Conservation (phyloP, 2,329 filamentous ascomycete species). For the Botrytis fabae region DNA sequence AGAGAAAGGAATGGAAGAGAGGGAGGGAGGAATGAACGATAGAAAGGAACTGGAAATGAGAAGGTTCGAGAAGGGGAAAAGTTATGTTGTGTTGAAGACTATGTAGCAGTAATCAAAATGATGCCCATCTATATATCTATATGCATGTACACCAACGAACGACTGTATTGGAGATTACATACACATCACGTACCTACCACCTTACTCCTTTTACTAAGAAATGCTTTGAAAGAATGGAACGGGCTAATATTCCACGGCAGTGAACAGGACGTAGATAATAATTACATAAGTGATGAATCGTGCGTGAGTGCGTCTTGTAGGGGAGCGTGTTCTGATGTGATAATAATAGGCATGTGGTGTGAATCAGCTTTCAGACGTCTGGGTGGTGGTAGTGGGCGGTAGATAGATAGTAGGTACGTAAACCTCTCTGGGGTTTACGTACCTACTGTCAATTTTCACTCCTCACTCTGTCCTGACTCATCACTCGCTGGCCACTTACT, state of each 20-base stretch:
- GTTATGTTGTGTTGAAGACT: not conserved
- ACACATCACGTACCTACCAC: not conserved
- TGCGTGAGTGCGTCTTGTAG: not conserved
- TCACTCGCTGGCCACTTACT: not conserved
- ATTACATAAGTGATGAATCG: not conserved
- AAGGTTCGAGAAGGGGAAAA: not conserved
- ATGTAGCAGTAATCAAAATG: not conserved
- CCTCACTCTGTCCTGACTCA: not conserved
- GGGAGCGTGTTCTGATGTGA: no score
- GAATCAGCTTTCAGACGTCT: not conserved
- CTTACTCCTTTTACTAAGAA: not conserved
- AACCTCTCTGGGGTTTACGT: not conserved
- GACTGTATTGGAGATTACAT: not conserved
- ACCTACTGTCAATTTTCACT: not conserved
- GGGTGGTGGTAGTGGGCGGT: no score
- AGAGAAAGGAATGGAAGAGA: not conserved
- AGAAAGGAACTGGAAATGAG: not conserved
- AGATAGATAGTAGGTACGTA: not conserved
- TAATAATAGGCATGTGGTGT: not conserved
- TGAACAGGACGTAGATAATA: not conserved
- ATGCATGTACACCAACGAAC: not conserved
- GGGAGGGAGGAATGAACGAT: no score
- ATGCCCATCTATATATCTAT: no score
- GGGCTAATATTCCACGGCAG: not conserved
- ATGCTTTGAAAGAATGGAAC: not conserved